Evolutionary conservation across 148 eudicot genomes (phyloP).

Genomic region (Camellia sinensis): DNA sequence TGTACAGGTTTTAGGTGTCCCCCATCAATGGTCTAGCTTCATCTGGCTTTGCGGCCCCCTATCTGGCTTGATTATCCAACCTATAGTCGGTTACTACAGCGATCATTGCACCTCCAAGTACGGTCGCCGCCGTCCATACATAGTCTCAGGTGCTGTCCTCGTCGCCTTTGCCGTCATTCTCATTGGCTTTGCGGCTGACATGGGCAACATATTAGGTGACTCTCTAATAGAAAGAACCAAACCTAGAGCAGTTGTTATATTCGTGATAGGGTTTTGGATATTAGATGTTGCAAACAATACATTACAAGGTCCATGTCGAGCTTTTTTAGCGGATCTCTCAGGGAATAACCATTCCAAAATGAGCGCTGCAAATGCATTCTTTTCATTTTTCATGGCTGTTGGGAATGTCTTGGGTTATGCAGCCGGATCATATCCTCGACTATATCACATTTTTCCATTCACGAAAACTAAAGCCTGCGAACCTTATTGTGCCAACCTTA

Average conservation of each 20-base stretch:
- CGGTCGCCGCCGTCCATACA: constrained; percentile 91
- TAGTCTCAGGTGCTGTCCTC: constrained; percentile 46
- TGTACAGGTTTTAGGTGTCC: constrained; percentile 63
- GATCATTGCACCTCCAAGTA: constrained; percentile 47
- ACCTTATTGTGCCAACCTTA: constrained; percentile 77
- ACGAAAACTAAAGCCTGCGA: constrained; percentile 66
- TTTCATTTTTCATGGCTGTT: constrained; percentile 72
- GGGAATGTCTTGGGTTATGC: constrained; percentile 83
- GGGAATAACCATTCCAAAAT: constrained; percentile 37
- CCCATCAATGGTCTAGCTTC: constrained; percentile 63
- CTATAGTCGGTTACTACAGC: constrained; percentile 68
- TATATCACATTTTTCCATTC: constrained; percentile 54
- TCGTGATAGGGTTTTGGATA: constrained; percentile 76
- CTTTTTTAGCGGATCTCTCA: constrained; percentile 70
- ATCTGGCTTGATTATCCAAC: constrained; percentile 78
- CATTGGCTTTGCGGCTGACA: constrained; percentile 75
- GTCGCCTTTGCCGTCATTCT: constrained; percentile 53
- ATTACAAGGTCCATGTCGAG: constrained; percentile 71
- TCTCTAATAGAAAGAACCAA: constrained; percentile 26
- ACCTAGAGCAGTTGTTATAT: constrained; percentile 67
- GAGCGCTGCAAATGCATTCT: constrained; percentile 50
- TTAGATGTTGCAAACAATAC: constrained; percentile 82
- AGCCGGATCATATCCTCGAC: constrained; percentile 52
- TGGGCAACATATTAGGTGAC: constrained; percentile 62
- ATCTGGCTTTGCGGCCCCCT: constrained; percentile 96